Base-by-base conservation (phyloP, 129 eudicot genomes). In the Solidago caesia region DNA sequence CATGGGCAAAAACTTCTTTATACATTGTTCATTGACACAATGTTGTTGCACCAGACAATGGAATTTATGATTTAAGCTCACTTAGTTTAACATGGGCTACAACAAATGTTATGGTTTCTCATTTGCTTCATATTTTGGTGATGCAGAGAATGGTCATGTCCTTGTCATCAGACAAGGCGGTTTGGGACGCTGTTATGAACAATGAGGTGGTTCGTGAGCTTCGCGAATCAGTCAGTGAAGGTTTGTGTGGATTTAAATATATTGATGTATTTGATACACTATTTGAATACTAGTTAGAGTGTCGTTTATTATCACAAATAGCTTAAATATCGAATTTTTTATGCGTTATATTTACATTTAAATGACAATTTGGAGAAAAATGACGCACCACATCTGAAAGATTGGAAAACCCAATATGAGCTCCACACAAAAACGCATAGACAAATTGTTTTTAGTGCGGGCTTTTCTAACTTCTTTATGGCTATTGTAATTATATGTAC, bases 171-270 rank as follows among this genome's bases (percentile, higher is more conserved):
- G 97, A 92, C 76, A 82, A 77, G 73, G 93, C 94, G 29, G 88
- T 92, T 67, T 92, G 97, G 97, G 84, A 89, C 48, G 97, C 97
- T 67, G 94, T 92, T 25, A 64, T 89, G 90, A 87, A 89, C 87
- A 92, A 92, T 73, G 96, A 92, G 75, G 92, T 76, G 65, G 97
- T 92, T n/a, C 88, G 82, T 41, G 91, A 92, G 80, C 79, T 92
- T 52, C 81, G 94, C 44, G 86, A 83, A 41, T 84, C 91, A 5
- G 62, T 85, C 46, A 42, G 4, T 4, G 73, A 78, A 82, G 97
- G 97, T 91, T 76, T 47, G 86, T 81, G 1, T 2, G 1, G 2
- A 39, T 39, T 53, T 16, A 5, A 33, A 8, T 41, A 16, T 25
- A 47, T 1, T 27, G 8, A 2, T 44, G 41, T 44, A 12, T 27